These are phyloP conservation scores for Pseudogymnoascus sp. DNA, from an alignment of 2,329 filamentous ascomycete genomes.

Conservation along the genomic window DNA sequence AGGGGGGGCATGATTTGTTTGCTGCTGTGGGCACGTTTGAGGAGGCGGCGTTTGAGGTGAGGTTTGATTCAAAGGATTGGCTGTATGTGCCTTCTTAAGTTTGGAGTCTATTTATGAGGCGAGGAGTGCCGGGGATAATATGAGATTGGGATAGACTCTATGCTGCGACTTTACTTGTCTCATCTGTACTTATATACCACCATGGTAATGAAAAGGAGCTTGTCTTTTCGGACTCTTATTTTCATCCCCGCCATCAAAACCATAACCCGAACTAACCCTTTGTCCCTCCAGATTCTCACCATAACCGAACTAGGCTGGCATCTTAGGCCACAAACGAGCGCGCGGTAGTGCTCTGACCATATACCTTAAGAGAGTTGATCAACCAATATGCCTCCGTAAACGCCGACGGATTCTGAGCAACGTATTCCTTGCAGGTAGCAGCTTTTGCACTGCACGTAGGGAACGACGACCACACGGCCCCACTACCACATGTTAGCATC, in stretches of 20 bases:
- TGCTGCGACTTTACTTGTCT: not conserved
- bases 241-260: not conserved
- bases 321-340: not conserved
- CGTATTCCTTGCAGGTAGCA: constrained; percentile 50
- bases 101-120: not conserved
- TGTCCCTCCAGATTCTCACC: not conserved
- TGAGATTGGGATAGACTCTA: not conserved
- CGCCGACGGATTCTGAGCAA: constrained; percentile 23
- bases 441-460: constrained; percentile 49
- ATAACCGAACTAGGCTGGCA: not conserved
- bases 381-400: constrained; percentile 26
- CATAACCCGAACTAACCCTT: too few relatives aligned
- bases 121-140: not conserved
- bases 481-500: not conserved
- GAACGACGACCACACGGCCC: not conserved
- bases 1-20: constrained; percentile 63
- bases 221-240: not conserved
- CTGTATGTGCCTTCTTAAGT: constrained; percentile 33
- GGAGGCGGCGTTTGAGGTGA: constrained; percentile 57
- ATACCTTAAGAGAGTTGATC: constrained; percentile 23
- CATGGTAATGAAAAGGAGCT: not conserved
- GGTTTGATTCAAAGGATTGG: constrained; percentile 53
- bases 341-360: constrained; percentile 8
- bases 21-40: constrained; percentile 65
- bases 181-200: not conserved